phyloP scores from a whole-genome alignment of 2,329 filamentous ascomycete species.

The Albifimbria verrucaria region DNA sequence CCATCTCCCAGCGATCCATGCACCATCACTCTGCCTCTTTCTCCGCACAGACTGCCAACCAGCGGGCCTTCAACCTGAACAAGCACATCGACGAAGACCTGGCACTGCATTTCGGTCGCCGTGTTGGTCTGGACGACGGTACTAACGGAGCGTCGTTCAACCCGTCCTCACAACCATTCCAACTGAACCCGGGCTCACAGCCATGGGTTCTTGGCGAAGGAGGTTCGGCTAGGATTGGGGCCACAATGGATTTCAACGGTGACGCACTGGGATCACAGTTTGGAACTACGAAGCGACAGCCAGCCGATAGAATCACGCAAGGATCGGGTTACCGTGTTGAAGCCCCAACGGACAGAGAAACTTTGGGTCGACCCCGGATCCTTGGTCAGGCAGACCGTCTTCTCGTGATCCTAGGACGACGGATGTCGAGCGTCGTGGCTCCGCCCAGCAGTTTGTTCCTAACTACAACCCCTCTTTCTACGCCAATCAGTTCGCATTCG shows the following conservation, averaged over 20 bases:
- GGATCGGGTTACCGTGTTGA: constrained; percentile 25
- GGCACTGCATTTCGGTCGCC: constrained; percentile 27
- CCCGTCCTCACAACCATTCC: constrained; percentile 35
- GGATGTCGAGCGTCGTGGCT: constrained; percentile 36
- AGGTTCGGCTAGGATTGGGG: constrained; percentile 11
- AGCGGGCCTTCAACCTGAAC: constrained; percentile 32
- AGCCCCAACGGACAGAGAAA: constrained; percentile 18
- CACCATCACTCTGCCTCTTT: constrained; percentile 44
- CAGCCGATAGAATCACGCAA: constrained; percentile 36
- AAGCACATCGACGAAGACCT: constrained; percentile 37
- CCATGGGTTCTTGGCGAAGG: constrained; percentile 34
- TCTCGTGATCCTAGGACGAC: constrained; percentile 30
- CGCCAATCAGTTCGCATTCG: constrained; percentile 23
- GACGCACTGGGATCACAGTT: constrained; percentile 28
- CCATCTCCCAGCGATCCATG: constrained; percentile 42
- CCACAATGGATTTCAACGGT: constrained; percentile 20
- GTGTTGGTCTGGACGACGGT: constrained; percentile 30
- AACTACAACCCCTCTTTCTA: constrained; percentile 28
- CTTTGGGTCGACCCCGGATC: constrained; percentile 29
- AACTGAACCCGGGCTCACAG: constrained; percentile 44
- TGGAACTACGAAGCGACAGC: constrained; percentile 30
- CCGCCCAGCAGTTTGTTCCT: constrained; percentile 27
- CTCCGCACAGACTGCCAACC: constrained; percentile 38
- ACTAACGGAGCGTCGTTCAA: constrained; percentile 15
- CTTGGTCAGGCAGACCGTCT: constrained; percentile 34